phyloP scores from a whole-genome alignment of 1,139 yeast species.

The Yamadazyma sp. region DNA sequence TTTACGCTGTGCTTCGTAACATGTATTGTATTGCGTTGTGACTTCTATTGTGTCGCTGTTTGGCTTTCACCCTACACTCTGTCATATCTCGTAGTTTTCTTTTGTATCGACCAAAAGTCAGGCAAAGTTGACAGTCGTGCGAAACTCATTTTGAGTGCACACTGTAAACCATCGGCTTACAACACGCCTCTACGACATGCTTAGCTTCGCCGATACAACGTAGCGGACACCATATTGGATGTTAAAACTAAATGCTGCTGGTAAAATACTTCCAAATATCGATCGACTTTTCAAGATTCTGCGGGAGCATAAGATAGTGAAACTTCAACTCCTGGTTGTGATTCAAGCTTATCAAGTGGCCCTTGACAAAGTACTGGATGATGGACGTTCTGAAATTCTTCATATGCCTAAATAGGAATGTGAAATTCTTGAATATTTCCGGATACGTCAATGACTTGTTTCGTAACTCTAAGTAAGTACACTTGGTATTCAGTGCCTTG shows the following conservation, averaged over 20 bases:
- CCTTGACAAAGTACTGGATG: conserved; percentile 28
- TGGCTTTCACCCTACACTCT: too few relatives aligned
- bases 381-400: conserved; percentile 32
- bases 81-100: too few relatives aligned
- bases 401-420: conserved; percentile 30
- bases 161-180: too few relatives aligned
- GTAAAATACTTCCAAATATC: conserved; percentile 31
- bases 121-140: too few relatives aligned
- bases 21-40: too few relatives aligned
- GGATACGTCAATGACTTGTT: conserved; percentile 41
- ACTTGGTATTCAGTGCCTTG: conserved; percentile 5
- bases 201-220: too few relatives aligned
- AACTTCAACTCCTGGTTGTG: conserved; percentile 34
- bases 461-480: conserved; percentile 30
- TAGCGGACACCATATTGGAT: too few relatives aligned
- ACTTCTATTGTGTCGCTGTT: too few relatives aligned
- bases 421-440: conserved; percentile 39
- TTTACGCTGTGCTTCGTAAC: too few relatives aligned
- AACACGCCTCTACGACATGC: too few relatives aligned
- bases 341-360: conserved; percentile 31
- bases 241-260: conserved; percentile 5
- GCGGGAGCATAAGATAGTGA: conserved; percentile 45
- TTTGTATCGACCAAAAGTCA: too few relatives aligned
- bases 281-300: conserved; percentile 29
- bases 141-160: too few relatives aligned